Base-by-base conservation (phyloP, 2,329 filamentous ascomycete species). In the Lithohypha guttulata region DNA sequence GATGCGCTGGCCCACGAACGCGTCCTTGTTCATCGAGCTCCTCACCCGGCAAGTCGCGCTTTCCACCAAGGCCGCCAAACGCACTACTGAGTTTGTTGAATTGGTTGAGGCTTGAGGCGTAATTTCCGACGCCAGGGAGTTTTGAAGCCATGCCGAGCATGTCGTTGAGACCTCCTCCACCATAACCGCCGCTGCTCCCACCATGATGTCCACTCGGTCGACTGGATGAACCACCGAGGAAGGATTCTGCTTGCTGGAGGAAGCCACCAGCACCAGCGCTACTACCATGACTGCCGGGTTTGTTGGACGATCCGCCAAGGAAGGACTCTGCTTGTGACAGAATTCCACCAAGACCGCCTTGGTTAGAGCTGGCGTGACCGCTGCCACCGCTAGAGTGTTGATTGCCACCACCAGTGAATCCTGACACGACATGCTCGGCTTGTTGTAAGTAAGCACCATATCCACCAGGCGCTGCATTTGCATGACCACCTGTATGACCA, bases 141-240 rank as follows among this genome's bases (percentile, higher is more conserved):
- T 52, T 49, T 7, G 36, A 40, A 14, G 48, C 49, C 28, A 51
- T 41, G 32, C 37, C 40, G 21, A 52, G 40, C 38, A 52, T 41
- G 30, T 46, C 44, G 20, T 39, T 35, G 19, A 50, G 29, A 11
- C 48, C 47, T 9, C 42, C 45, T 18, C 38, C 29, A 25, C 49
- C 44, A 14, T 42, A 34, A 18, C 43, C 37, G 10, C 35, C 34
- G 3, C 9, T 8, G 22, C 22, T 7, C 13, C 34, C 21, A 4
- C 35, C 33, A 22, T 29, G 22, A 11, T 22, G 20, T 7, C 34
- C 26, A 11, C 18, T 9, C 10, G 9, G 14, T 15, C n/a, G 10
- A 27, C 42, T 35, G 14, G 31, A 31, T 11, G 39, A 18, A n/a
- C 39, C 22, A 25, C 17, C 39, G 30, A 28, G 37, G 43, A 19